Base-by-base conservation (phyloP, 257 asterid species). In the Solanum chmielewskii region DNA sequence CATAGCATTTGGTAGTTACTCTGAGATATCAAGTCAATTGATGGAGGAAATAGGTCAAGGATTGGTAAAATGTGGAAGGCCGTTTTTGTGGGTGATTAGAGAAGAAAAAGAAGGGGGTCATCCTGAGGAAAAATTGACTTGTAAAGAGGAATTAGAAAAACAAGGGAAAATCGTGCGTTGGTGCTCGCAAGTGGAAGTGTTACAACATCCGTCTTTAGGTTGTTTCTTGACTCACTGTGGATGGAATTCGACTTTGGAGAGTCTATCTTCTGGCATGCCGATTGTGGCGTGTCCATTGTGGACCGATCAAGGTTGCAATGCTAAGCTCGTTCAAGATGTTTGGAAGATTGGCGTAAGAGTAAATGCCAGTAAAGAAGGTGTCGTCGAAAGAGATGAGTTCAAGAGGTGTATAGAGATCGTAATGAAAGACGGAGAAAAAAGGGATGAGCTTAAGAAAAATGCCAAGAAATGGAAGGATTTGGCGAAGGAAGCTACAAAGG, bases 161-260 rank as follows among this genome's bases (percentile, higher is more conserved):
- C 83, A 76, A 20, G 92, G 90, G 11, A 39, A 76, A 69, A 88
- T 88, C 6, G 88, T 88, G 20, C 85, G 84, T 10, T 90, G 90
- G 90, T 88, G 92, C 29, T 86, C 88, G 23, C 92, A 90, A 74
- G 41, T 90, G 2, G 90, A 88, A 47, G 90, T 90, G 73, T 44
- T 90, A 31, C 81, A 90, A 42, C 89, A 90, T 29, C 64, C 75
- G 41, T 83, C 88, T 25, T 74, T 90, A 76, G 92, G 88, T 39
- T 88, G 90, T 84, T 90, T 90, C 35, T 21, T 90, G 56, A 86
- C 88, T 11, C 92, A 90, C 23, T 89, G 91, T 69, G 93, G 96
- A 87, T 93, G 96, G 94, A 93, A 93, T 86, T 93, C 94, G 44
- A 27, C 91, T 3, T 78, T 91, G 2, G 96, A 93, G 69, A 87